Percentiles rank a stretch among this genome's conserved stretches.
Evolutionary conservation across 345 rosid genomes (phyloP).

Genomic region (Eucalyptus urophylla): DNA sequence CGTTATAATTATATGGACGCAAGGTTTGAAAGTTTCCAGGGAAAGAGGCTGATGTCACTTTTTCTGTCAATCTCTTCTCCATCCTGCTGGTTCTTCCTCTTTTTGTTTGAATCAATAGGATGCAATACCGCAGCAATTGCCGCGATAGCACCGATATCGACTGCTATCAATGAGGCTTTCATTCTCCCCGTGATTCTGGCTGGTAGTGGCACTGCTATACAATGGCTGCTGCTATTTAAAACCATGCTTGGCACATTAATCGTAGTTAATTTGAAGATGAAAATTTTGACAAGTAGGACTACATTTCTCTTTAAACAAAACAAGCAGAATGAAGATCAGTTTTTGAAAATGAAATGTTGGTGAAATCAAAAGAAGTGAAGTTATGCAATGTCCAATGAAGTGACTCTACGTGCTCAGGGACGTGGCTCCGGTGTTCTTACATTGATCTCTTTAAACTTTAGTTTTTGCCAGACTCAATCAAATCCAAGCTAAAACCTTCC

Average conservation of each 20-base stretch:
- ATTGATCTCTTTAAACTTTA: not conserved
- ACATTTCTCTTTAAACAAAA: not conserved
- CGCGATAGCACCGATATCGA: not conserved
- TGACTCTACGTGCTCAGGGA: not conserved
- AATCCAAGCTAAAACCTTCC: not conserved
- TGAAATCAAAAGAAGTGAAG: not conserved
- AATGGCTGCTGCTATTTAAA: not conserved
- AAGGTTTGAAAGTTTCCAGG: not conserved
- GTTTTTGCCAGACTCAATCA: not conserved
- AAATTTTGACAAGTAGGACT: not conserved
- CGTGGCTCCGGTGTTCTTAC: not conserved
- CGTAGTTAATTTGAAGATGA: not conserved
- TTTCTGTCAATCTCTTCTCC: not conserved
- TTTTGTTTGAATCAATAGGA: not conserved
- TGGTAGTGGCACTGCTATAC: not conserved
- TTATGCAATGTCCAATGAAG: not conserved
- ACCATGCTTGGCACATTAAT: not conserved
- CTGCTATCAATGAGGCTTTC: not conserved
- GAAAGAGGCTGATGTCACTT: not conserved
- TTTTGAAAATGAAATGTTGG: not conserved
- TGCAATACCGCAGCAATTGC: not conserved
- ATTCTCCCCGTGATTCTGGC: not conserved
- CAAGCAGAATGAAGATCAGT: not conserved
- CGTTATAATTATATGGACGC: not conserved
- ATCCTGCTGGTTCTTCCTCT: not conserved